Base-by-base conservation (phyloP, 2,329 filamentous ascomycete genomes). In the Pseudocercospora pini-densiflorae region DNA sequence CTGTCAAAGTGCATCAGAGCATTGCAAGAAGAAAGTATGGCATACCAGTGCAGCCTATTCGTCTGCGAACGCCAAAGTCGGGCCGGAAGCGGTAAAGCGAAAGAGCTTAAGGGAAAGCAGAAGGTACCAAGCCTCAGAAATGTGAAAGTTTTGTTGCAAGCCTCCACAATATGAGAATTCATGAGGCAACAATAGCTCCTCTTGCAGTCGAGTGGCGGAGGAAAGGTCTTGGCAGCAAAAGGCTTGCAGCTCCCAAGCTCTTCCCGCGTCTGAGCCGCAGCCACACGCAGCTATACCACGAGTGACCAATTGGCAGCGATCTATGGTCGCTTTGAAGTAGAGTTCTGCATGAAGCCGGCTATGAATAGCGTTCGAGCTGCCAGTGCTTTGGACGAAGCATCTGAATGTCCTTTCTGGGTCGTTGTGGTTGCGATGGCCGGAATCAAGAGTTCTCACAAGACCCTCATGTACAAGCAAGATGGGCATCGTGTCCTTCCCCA, bases 201-300 rank as follows among this genome's bases (percentile, higher is more conserved):
- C 24, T 27, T 14, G 12, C 47, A 9, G 10, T 27, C n/a, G 47
- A 53, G 47, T 9, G 23, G 23, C 5, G 27, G 47, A 53, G 21
- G 19, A 27, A 7, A 53, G 47, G 1, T 53, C 2, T 31, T 31
- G 29, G 23, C 23, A 29, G 49, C 21, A 53, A 6, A 23, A 23
- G 49, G 49, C 49, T 53, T 53, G 49, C 49, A 53, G 49, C 49
- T 53, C 14, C 5, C 23, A 53, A 53, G 49, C 49, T 53, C 49
- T 12, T 27, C 49, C 49, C 49, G 49, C 23, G 21, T 53, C 49
- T 53, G 49, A 53, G 49, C 49, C 49, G 49, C 49, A 53, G 49
- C 49, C 49, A 53, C 49, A 53, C 14, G 49, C 49, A 23, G 49
- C 49, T 53, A 53, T 53, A 27, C 49, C 21, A 53, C 21, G 4